Evolutionary conservation across 2,329 filamentous ascomycete species (phyloP).

Genomic region (Talaromyces sp.): DNA sequence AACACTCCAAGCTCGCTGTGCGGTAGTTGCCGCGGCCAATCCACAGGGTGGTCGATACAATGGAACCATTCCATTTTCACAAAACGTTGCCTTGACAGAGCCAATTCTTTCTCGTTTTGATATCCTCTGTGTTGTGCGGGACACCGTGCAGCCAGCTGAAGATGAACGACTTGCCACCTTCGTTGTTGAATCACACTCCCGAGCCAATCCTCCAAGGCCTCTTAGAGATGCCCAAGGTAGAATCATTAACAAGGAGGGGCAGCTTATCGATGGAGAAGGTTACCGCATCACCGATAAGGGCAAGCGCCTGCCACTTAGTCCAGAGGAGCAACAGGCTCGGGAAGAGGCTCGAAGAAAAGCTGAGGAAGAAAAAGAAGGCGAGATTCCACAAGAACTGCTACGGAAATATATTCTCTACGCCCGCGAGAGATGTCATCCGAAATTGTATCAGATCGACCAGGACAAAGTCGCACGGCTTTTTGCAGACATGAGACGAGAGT

Average conservation of each 20-base stretch:
- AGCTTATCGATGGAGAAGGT: constrained; percentile 59
- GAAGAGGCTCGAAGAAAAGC: constrained; percentile 38
- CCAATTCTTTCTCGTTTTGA: constrained; percentile 98
- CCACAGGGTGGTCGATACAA: constrained; percentile 96
- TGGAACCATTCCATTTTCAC: constrained; percentile 87
- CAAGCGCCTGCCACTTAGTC: constrained; percentile 26
- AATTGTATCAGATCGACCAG: constrained; percentile 95
- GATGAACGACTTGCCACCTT: constrained; percentile 92
- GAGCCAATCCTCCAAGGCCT: constrained; percentile 69
- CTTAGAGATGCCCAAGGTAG: constrained; percentile 41
- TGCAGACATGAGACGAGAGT: constrained; percentile 92
- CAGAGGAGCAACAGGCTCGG: constrained; percentile 44
- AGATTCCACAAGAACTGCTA: constrained; percentile 84
- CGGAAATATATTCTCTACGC: constrained; percentile 97
- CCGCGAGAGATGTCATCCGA: constrained; percentile 79
- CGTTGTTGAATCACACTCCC: constrained; percentile 88
- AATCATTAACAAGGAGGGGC: constrained; percentile 40
- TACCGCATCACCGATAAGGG: constrained; percentile 45
- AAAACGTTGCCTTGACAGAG: constrained; percentile 95
- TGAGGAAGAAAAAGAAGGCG: constrained; percentile 54
- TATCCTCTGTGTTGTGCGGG: constrained; percentile 90
- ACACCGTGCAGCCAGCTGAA: constrained; percentile 86
- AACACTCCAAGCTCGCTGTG: constrained; percentile 89
- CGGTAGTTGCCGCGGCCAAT: constrained; percentile 94
- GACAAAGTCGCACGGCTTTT: constrained; percentile 94